Conservation (phyloP, 1,284 basidiomycete genomes). For the Polyporus tsugae region DNA sequence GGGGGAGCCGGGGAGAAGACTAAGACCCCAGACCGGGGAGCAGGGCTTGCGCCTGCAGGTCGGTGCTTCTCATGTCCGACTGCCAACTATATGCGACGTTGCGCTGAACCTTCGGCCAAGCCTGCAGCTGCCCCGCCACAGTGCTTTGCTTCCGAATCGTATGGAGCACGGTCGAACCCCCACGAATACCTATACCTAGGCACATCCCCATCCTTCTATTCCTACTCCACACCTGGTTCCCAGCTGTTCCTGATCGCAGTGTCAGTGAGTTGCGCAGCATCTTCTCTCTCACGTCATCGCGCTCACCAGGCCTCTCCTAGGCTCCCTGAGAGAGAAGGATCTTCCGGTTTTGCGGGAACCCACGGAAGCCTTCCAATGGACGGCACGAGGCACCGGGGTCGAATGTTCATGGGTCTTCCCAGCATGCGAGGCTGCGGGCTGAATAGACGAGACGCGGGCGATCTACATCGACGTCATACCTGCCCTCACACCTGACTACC, state of each 20-base stretch:
- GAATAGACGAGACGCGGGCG: not conserved
- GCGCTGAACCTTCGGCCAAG: too few species aligned
- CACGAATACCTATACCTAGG: not conserved
- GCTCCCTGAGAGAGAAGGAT: not conserved
- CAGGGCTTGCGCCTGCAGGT: too few species aligned
- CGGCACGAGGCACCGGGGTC: not conserved
- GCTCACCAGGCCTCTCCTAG: not conserved
- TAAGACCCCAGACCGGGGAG: too few species aligned
- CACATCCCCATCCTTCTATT: not conserved
- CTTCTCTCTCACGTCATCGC: not conserved
- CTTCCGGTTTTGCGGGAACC: not conserved
- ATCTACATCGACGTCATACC: not conserved
- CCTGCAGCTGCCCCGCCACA: too few species aligned
- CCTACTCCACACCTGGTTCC: not conserved
- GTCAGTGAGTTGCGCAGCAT: not conserved
- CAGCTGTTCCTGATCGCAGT: not conserved
- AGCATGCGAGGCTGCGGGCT: not conserved
- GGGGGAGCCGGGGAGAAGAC: conserved; percentile 1
- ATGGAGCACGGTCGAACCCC: not conserved
- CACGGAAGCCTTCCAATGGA: not conserved
- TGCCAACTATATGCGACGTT: too few species aligned
- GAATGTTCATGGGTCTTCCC: not conserved
- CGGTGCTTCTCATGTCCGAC: too few species aligned
- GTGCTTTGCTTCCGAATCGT: not conserved
- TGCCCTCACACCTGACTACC: not conserved